Base-by-base conservation (phyloP, 148 eudicot species). In the Chenopodium album region DNA sequence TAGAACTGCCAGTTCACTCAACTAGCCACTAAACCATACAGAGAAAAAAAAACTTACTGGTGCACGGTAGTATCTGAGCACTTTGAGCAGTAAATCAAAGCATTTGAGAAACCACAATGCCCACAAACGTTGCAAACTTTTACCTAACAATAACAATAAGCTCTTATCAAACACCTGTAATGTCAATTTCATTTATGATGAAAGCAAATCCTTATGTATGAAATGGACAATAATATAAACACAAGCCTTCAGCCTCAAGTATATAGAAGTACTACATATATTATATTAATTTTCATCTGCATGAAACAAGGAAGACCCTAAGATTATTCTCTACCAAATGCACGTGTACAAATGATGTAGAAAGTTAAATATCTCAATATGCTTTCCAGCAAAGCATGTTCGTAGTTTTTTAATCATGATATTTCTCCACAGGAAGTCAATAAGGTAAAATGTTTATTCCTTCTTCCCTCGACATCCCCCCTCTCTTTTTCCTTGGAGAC, bases 101-200 rank as follows among this genome's bases (percentile, higher is more conserved):
- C 82, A 79, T 79, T 71, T 23, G 68, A 54, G 69, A 52, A 79
- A 8, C 82, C 82, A 1, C 22, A 14, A 71, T 54, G 16, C 32
- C 82, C 82, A 79, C 82, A 79, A 34, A 79, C 26, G 10, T 70
- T 32, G 56, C 82, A 79, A 60, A 71, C 67, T 29, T 79, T 60
- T 54, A 54, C 76, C 82, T 79, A 71, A 16, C 22, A 44, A n/a
- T 37, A 10, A 71, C 34, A 66, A 5, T 66, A 28, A 66, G 34
- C 31, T 66, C 14, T 66, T 26, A 11, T 66, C 4, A 66, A 66
- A 66, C 16, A 22, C 10, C 23, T 22, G 16, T 64, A 66, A 26
- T 28, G 31, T 28, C 71, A 14, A 29, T 12, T 26, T 17, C n/a
- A 66, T 28, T 66, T 29, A 66, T 3, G 8, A 66, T 28, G 17